Base-by-base conservation (phyloP, 2,329 filamentous ascomycete genomes). In the Scytalidium sp. region DNA sequence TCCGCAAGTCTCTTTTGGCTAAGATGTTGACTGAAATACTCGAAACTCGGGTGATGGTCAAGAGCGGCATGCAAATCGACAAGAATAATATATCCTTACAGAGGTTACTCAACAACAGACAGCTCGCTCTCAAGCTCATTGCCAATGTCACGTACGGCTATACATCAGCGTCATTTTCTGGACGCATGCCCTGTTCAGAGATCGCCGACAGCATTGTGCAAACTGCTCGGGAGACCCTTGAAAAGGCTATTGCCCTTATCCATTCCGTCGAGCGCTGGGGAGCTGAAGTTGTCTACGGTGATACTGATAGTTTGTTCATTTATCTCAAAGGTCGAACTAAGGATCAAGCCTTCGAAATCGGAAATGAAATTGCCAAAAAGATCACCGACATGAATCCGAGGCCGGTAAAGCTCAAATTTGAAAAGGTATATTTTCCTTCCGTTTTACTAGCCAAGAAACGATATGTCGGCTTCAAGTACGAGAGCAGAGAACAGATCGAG, bases 71-170 rank as follows among this genome's bases (percentile, higher is more conserved):
- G 93, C 96, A 96, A 66, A 76, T 84, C 52, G 90, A 96, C 69
- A 94, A 92, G 65, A 85, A 93, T 50, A 92, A 97, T 70, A 92
- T 84, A 65, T 81, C 82, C 0, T 71, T 97, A 15, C 93, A 97
- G 61, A 85, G 88, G 53, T 79, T 97, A 11, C 75, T 97, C 17
- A 95, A 99, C 71, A 96, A 97, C 66, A 79, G 94, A 62, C 94
- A 99, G 61, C 75, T 99, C 3, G 94, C 94, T 0, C 78, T 99
- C 21, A 99, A 99, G 65, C 77, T 99, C 6, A 89, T 99, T 36
- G 94, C 94, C n/a, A 99, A 99, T 60, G 94, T 99, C 58, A 99
- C 94, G 0, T 99, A 99, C 44, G 94, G 94, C 10, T 99, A 99
- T 69, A 94, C 94, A 0, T 97, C 94, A 2, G 94, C 94, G 0